Base-by-base conservation (phyloP, 1,284 basidiomycete species). In the Trichosporon sp. region DNA sequence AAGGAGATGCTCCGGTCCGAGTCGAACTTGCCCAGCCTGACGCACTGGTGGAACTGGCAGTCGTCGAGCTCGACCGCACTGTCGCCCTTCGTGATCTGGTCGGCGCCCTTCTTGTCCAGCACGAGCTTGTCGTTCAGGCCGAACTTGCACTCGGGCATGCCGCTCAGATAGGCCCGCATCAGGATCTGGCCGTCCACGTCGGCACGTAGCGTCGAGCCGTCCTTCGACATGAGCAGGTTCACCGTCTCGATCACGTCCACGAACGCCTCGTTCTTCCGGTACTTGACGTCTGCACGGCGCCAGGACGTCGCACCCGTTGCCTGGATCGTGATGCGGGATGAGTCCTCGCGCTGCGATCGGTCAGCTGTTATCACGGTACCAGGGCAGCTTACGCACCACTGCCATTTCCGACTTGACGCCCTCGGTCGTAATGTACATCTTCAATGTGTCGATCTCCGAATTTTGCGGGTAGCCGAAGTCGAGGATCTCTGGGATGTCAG, bases 401-500 rank as follows among this genome's bases (percentile, higher is more conserved):
- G 72, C 88, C 83, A 78, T 88, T 82, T 76, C 85, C 2, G 91
- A 92, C 70, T 96, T 90, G 61, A 99, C 88, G 68, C 93, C 93
- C 81, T 99, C 95, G 0, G 95, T 98, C 16, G 95, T 98, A 69
- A 99, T 98, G 78, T 97, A 97, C 73, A 91, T 90, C 82, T 99
- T 99, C 54, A 99, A 84, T 4, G 95, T 96, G 78, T 98, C 95
- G 56, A 91, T 93, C 80, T 99, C 95, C 69, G 93, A 95, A 78
- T 97, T 99, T 79, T 99, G 96, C n/a, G 95, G 95, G 81, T 95
- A 99, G 44, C 96, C 95, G 82, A 98, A 99, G 81, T 99, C 95
- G 75, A 92, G 88, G 77, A 98, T 96, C 82, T 99, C 95, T 96
- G 78, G 3, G 1, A 2, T 0, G 56, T 60, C 59, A 44, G 46